Base-by-base conservation (phyloP, 2,329 filamentous ascomycete genomes). In the Cladophialophora carrionii region DNA sequence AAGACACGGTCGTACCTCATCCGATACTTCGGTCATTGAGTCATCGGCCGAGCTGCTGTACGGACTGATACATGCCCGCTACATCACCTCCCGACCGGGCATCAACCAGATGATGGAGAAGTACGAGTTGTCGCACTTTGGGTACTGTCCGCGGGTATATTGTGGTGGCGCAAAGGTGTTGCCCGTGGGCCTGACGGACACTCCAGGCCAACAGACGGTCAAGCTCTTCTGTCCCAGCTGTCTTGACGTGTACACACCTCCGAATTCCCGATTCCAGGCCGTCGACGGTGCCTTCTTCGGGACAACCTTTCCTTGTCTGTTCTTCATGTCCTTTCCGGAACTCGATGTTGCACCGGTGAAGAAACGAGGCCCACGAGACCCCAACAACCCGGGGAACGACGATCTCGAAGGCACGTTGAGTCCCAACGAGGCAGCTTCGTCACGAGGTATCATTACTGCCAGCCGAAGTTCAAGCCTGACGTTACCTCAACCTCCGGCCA, bases 81-180 rank as follows among this genome's bases (percentile, higher is more conserved):
- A 97, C 79, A 98, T 99, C 80, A 98, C 93, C 74, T 97, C 93
- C 26, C 87, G 95, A 65, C 92, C 91, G 2, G 95, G 95, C 59
- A 98, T 99, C 73, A 94, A 98, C 79, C 93, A 97, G 77, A 99
- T 99, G 95, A 92, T 93, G 68, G 95, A 99, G 79, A 99, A 99
- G 78, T 99, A 98, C 82, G 94, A 98, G 78, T 85, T 96, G 56
- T 90, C 93, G 67, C 94, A 99, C 80, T 99, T 99, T 75, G 95
- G 95, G 60, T 88, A 90, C 72, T 99, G 95, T 77, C 95, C 95
- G n/a, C 87, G 95, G 65, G 96, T 94, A 65, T 88, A 94, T 79
- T 99, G 95, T 83, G 90, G 92, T 73, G 89, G 90, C 66, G 90
- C 92, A 70, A 90, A 94, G 73, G 95, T 96, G 14, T 85, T 99